Percentiles rank a stretch among this genome's conserved stretches.
Conservation (phyloP, 1,284 basidiomycete genomes). For the Fomitiporia mediterranea region DNA sequence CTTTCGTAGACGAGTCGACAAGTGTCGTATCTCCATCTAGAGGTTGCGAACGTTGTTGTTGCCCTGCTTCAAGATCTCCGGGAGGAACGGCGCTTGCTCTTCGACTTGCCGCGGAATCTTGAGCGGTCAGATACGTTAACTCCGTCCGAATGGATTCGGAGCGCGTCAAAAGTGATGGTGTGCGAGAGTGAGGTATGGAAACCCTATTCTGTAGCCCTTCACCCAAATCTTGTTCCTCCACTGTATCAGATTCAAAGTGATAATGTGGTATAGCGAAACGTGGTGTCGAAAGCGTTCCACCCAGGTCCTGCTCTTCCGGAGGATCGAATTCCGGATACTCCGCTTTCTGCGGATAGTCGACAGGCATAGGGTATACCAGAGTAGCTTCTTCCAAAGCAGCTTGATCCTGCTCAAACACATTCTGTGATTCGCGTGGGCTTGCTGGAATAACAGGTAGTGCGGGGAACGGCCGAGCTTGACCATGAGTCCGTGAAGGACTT, state of each 20-base stretch:
- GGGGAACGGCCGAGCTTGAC: constrained; percentile 1
- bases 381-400: neutral
- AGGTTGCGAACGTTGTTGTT: neutral
- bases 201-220: neutral
- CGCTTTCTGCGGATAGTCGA: neutral
- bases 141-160: constrained; percentile 18
- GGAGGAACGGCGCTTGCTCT: neutral
- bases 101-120: constrained; percentile 13
- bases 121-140: constrained; percentile 19
- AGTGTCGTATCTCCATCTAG: constrained; percentile 13
- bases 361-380: constrained; percentile 10
- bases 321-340: constrained; percentile 6
- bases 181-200: constrained; percentile 6
- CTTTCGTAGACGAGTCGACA: constrained; percentile 2
- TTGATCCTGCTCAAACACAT: constrained; percentile 16
- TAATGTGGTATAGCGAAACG: constrained; percentile 8
- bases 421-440: constrained; percentile 20
- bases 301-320: constrained; percentile 9
- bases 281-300: constrained; percentile 3
- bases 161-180: constrained; percentile 17
- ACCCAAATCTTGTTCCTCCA: constrained; percentile 8
- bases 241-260: neutral
- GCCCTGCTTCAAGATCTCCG: constrained; percentile 10
- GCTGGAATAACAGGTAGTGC: constrained; percentile 19
- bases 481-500: neutral